Conservation (phyloP, 2,329 filamentous ascomycete species). For the Knufia petricola region DNA sequence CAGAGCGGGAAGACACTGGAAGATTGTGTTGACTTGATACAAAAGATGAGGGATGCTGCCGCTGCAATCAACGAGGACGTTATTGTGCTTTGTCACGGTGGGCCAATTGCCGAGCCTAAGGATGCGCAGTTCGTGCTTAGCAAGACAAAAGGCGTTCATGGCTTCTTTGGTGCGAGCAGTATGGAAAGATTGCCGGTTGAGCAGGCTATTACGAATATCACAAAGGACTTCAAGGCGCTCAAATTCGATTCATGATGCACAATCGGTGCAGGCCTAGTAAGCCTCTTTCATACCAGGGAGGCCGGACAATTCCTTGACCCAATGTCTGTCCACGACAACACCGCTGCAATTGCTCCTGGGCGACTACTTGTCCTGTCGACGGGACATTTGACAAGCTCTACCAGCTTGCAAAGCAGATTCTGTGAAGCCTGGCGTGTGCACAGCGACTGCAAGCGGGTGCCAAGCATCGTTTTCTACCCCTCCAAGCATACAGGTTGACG, state of each 20-base stretch:
- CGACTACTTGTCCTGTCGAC: too few species aligned
- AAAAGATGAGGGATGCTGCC: slow-evolving; percentile 55
- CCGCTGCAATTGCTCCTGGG: too few species aligned
- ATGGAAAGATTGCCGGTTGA: slow-evolving; percentile 63
- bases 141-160: slow-evolving; percentile 54
- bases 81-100: slow-evolving; percentile 61
- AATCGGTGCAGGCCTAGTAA: background rate
- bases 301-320: too few species aligned
- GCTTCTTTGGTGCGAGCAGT: slow-evolving; percentile 61
- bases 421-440: too few species aligned
- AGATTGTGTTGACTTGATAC: slow-evolving; percentile 52
- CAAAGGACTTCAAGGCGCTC: slow-evolving; percentile 44
- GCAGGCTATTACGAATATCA: slow-evolving; percentile 51
- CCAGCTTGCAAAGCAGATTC: too few species aligned
- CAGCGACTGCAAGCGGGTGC: too few species aligned
- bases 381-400: too few species aligned
- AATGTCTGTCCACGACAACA: too few species aligned
- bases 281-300: background rate
- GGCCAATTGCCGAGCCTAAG: slow-evolving; percentile 54
- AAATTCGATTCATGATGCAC: slow-evolving; percentile 16
- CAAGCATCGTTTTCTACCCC: too few species aligned
- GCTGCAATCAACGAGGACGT: slow-evolving; percentile 45
- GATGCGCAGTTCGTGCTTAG: slow-evolving; percentile 56
- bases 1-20: slow-evolving; percentile 52
- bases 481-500: too few species aligned